Evolutionary conservation across 805 yeast species (phyloP).

Genomic region (Ogataea minuta): DNA sequence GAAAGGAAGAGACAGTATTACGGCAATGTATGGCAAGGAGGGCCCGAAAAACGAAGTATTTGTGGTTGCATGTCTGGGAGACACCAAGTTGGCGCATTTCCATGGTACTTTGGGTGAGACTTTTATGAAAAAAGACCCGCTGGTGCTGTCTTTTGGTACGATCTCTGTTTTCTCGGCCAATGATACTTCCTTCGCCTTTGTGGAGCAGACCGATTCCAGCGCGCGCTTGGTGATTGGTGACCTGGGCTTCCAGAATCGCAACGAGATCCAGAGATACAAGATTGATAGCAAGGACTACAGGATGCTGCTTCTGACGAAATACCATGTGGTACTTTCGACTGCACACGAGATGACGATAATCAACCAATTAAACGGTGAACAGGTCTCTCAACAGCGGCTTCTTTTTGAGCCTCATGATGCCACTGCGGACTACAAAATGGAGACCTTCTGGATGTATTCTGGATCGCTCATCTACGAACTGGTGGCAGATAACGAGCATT

Average conservation of each 20-base stretch:
- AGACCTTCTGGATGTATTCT: constrained; percentile 79
- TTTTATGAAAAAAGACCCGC: constrained; percentile 25
- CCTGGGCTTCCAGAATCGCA: constrained; percentile 20
- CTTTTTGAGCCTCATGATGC: constrained; percentile 35
- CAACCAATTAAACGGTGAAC: constrained; percentile 51
- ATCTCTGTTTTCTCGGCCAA: constrained; percentile 12
- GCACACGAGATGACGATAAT: constrained; percentile 39
- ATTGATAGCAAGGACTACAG: neutral
- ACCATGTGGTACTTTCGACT: constrained; percentile 50
- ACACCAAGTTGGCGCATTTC: constrained; percentile 18
- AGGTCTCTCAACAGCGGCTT: constrained; percentile 39
- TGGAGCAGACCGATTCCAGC: constrained; percentile 21
- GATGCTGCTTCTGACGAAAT: constrained; percentile 48
- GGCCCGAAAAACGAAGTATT: constrained; percentile 6
- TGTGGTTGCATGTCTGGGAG: constrained; percentile 13
- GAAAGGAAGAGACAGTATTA: constrained; percentile 28
- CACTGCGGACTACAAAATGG: constrained; percentile 44
- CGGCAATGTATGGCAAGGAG: constrained; percentile 11
- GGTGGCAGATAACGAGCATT: constrained; percentile 62
- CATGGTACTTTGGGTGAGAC: constrained; percentile 13
- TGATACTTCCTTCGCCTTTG: constrained; percentile 19
- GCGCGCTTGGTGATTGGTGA: constrained; percentile 22
- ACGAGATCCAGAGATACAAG: constrained; percentile 17
- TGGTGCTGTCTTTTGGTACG: constrained; percentile 20
- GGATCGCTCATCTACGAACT: constrained; percentile 64